Percentiles rank a stretch among this genome's conserved stretches.
Evolutionary conservation across 106 monocot genomes (phyloP).

Genomic region (Phalaenopsis equestris): DNA sequence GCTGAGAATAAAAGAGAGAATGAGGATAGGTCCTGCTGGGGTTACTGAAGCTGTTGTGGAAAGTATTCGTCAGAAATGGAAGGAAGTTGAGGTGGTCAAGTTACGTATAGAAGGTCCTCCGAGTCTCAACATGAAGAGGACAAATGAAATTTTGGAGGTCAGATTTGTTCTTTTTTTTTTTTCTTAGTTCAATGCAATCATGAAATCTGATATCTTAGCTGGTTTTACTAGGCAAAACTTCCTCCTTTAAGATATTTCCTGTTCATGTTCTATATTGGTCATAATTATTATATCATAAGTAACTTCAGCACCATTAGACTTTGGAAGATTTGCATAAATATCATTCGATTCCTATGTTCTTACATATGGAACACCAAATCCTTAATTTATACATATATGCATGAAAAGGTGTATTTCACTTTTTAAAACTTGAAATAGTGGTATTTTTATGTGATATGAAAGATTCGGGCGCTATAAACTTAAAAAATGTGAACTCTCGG

Average conservation of each 20-base stretch:
- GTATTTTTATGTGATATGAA: too few species aligned
- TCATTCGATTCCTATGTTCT: too few species aligned
- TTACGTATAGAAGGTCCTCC: slow-evolving; percentile 70
- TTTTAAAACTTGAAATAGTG: too few species aligned
- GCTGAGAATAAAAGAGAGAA: slow-evolving; percentile 87
- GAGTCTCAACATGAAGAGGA: slow-evolving; percentile 74
- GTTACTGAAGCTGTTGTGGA: slow-evolving; percentile 70
- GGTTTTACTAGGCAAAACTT: not conserved
- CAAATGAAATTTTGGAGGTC: slow-evolving; percentile 85
- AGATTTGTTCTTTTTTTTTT: not conserved
- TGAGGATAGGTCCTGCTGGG: slow-evolving; percentile 72
- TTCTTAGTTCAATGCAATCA: not conserved
- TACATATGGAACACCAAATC: too few species aligned
- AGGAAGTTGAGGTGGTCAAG: slow-evolving; percentile 69
- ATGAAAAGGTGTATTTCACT: too few species aligned
- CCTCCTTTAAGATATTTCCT: not conserved
- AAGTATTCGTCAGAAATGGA: slow-evolving; percentile 74
- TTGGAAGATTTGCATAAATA: too few species aligned
- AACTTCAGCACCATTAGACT: not conserved
- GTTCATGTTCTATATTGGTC: not conserved
- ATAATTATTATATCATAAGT: not conserved
- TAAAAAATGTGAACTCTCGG: too few species aligned
- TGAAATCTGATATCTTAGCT: not conserved
- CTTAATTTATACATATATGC: too few species aligned
- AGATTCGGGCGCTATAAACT: too few species aligned